Conservation (phyloP, 768 basidiomycete genomes). For the Boletus pseudopeckii region DNA sequence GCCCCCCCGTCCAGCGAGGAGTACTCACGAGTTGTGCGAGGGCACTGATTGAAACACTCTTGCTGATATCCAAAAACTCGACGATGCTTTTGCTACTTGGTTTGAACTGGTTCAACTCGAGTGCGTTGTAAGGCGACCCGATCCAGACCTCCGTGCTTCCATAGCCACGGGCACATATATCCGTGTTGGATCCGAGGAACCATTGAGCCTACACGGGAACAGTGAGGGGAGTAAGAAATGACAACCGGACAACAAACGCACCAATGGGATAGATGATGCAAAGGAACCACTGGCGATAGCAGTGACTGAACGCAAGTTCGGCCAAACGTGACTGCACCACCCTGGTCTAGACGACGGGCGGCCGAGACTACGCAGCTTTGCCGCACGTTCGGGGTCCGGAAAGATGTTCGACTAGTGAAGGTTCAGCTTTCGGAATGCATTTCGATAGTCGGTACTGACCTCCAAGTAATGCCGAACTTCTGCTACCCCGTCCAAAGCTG, state of each 20-base stretch:
- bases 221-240: neutral
- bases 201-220: conserved; percentile 4
- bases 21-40: conserved; percentile 4
- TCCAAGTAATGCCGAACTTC: conserved; percentile 4
- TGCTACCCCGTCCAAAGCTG: conserved; percentile 1
- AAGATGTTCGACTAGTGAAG: neutral
- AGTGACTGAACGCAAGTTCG: conserved; percentile 9
- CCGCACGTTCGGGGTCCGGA: conserved; percentile 4
- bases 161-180: neutral
- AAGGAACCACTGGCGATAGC: conserved; percentile 11
- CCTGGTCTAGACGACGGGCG: conserved; percentile 10
- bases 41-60: neutral
- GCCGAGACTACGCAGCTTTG: conserved; percentile 12
- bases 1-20: neutral
- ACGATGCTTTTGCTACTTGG: neutral
- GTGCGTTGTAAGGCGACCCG: conserved; percentile 4
- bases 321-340: conserved; percentile 14
- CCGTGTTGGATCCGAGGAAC: conserved; percentile 9
- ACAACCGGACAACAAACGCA: neutral
- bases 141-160: conserved; percentile 7
- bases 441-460: neutral
- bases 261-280: conserved; percentile 9
- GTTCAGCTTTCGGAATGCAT: neutral
- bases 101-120: conserved; percentile 10
- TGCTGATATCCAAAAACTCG: conserved; percentile 15